Base-by-base conservation (phyloP, 805 yeast genomes). In the Saturnispora dispora region DNA sequence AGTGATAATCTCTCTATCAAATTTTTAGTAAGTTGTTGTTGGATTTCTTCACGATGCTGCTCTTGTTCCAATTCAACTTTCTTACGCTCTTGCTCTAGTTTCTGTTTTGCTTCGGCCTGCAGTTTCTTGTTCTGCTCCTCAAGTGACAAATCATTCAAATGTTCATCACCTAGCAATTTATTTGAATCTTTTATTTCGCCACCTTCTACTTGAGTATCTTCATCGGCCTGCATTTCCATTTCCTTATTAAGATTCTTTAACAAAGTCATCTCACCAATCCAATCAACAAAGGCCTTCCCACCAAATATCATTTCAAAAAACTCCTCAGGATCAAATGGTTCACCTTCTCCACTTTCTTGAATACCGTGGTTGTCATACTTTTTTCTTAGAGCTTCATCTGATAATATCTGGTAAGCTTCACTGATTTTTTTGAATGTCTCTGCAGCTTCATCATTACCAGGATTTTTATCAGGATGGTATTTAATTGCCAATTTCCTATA, bases 381-480 rank as follows among this genome's bases (percentile, higher is more conserved):
- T 23, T 74, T 72, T 54, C 97, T 78, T 49, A 85, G 68, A 8
- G 75, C 77, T 0, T 78, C 72, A 64, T 93, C 93, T 60, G 85
- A 84, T 54, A 93, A 70, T 0, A 93, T 87, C 57, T 85, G 89
- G 59, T 85, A 86, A 0, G 91, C 91, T 58, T 78, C 81, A 27
- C 78, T 75, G 41, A 78, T 71, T 55, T 78, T 86, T 68, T 93
- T 96, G 68, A 93, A 93, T 60, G 84, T 82, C 47, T 77, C 79
- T 13, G 91, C 88, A 15, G 99, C 99, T 11, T 79, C 77, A 40
- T 93, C 95, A 64, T 93, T 95, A 61, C 85, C 82, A n/a, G 95
- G 96, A 63, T 91, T 88, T 71, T 93, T 93, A 66, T 93, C 99
- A 1, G 99, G 99, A 66, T 91, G 99, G 47, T 87, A 85, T 52